These are phyloP conservation scores for Vanrija pseudolonga DNA, from an alignment of 1,284 basidiomycete species.

Conservation along the genomic window DNA sequence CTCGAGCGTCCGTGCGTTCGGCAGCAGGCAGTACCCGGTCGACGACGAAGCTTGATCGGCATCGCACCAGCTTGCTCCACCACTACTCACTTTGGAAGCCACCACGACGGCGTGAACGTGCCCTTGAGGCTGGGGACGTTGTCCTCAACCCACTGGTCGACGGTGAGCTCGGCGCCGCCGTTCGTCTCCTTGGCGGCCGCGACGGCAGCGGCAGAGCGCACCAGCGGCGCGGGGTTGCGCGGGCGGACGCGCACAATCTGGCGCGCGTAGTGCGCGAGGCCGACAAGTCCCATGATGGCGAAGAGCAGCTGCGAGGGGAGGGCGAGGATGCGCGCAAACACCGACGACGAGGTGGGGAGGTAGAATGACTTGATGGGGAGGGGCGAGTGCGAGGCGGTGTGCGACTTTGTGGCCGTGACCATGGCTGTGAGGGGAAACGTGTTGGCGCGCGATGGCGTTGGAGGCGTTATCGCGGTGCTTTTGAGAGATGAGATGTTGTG, in stretches of 20 bases:
- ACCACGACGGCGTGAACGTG: constrained; percentile 48
- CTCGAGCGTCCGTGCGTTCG: background rate
- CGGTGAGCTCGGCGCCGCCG: background rate
- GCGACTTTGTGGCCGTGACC: background rate
- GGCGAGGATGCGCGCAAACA: constrained; percentile 8
- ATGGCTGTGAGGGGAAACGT: background rate
- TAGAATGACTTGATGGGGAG: background rate
- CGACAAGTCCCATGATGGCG: constrained; percentile 31
- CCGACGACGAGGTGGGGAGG: constrained; percentile 5
- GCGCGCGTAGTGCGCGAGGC: constrained; percentile 37
- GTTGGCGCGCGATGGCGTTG: background rate
- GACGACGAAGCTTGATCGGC: too few species aligned
- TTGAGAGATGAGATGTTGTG: too few species aligned
- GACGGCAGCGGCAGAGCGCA: constrained; percentile 7
- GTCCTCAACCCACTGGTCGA: constrained; percentile 36
- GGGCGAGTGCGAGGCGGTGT: background rate
- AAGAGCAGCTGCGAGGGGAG: constrained; percentile 28
- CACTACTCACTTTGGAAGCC: constrained; percentile 44
- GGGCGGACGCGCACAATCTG: constrained; percentile 41
- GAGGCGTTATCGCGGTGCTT: too few species aligned
- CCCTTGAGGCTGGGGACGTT: constrained; percentile 43
- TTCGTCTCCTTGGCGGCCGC: background rate
- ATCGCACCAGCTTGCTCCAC: constrained; percentile 5
- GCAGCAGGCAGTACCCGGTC: background rate
- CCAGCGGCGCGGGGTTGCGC: constrained; percentile 3